Base-by-base conservation (phyloP, 139 green algal species). In the Chlorella sp. region DNA sequence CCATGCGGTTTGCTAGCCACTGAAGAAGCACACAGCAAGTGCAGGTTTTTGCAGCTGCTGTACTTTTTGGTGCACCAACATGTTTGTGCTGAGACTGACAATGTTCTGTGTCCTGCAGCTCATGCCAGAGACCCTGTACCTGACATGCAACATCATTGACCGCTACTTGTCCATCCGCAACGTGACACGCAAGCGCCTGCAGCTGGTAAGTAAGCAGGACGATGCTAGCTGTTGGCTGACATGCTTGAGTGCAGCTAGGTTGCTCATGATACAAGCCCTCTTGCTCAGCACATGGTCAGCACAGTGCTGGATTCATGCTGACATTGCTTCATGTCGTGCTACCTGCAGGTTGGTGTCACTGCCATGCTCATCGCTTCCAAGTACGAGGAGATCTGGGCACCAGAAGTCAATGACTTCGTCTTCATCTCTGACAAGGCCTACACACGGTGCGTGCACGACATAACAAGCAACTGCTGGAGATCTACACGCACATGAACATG, bases 341-440 rank as follows among this genome's bases (percentile, higher is more conserved):
- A 14, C n/a, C 67, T 30, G 26, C 74, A 90, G 85, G 89, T 95
- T 23, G 94, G 94, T 42, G 89, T 98, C 3, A 97, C 94, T 0
- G 89, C 91, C 32, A 97, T 99, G 92, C 87, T 98, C 29, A 84
- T 99, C 20, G 95, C 93, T 23, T 91, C 88, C 71, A 99, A 99
- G 85, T 98, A 99, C 63, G 95, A 99, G 85, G 95, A 98, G 81
- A 98, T 98, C 82, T 98, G 92, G 93, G 91, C 93, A 1, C 94
- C 93, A 0, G 93, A 97, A 80, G 93, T 98, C n/a, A 77, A 84
- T 3, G 95, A 99, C 85, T 99, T 99, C 79, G 94, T 99, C 23
- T 98, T 97, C 88, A 99, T 99, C 84, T 95, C 82, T n/a, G 95
- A 98, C 82, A 88, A 91, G 59, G 95, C 95, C 36, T 99, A 99